These are phyloP conservation scores for Gymnopus androsaceus DNA, from an alignment of 1,284 basidiomycete genomes.

Conservation along the genomic window DNA sequence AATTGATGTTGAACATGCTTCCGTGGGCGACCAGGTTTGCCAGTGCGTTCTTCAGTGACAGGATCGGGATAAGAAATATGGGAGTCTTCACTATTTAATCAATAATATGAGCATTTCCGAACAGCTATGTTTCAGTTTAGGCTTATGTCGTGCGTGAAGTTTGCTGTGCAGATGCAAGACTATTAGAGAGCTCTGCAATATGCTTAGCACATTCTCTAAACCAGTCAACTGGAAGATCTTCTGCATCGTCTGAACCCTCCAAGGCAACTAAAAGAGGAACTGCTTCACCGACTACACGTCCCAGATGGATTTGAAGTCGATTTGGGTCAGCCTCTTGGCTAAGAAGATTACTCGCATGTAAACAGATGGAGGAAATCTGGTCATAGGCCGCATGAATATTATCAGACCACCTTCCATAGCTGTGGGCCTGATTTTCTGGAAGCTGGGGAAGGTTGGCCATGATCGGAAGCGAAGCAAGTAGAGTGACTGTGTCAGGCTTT, in stretches of 20 bases:
- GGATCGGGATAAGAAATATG: conserved; percentile 12
- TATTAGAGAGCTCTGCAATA: conserved; percentile 7
- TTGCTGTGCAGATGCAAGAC: conserved; percentile 1
- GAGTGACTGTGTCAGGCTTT: not conserved
- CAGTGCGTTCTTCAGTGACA: conserved; percentile 6
- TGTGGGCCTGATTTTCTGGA: not conserved
- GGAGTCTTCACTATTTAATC: not conserved
- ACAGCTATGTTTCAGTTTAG: not conserved
- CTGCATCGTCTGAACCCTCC: conserved; percentile 10
- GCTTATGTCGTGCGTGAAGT: not conserved
- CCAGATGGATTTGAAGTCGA: conserved; percentile 6
- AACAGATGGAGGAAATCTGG: not conserved
- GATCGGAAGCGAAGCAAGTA: not conserved
- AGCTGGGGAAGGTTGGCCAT: not conserved
- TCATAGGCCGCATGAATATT: conserved; percentile 3
- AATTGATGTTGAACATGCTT: conserved; percentile 7
- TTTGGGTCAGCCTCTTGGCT: conserved; percentile 13
- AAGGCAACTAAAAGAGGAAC: conserved; percentile 13
- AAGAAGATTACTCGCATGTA: conserved; percentile 6
- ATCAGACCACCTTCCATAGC: conserved; percentile 1
- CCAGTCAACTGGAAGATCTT: conserved; percentile 16
- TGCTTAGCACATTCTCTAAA: conserved; percentile 5
- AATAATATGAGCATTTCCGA: too few species aligned
- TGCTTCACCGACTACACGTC: conserved; percentile 6
- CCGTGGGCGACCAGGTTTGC: conserved; percentile 10